Conservation (phyloP, 2,329 filamentous ascomycete species). For the Apiospora arundinis region DNA sequence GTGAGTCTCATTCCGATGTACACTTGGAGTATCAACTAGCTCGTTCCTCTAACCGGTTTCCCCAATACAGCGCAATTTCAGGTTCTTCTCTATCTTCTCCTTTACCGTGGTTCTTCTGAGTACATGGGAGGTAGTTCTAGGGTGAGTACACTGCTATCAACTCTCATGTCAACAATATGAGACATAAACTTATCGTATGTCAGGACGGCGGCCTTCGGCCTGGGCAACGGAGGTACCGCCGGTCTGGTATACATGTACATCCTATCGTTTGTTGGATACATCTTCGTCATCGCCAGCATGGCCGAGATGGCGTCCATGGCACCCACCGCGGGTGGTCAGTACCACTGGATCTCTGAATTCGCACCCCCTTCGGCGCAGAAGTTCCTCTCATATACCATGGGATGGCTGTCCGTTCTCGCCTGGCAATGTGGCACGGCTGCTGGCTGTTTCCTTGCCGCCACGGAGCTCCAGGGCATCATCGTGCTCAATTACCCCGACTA, state of each 20-base stretch:
- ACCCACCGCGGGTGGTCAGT: conserved; percentile 34
- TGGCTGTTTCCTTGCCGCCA: conserved; percentile 42
- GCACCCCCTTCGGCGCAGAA: conserved; percentile 53
- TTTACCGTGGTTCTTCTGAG: conserved; percentile 31
- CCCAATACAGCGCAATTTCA: conserved; percentile 27
- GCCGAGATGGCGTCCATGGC: conserved; percentile 33
- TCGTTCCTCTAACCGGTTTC: conserved; percentile 15
- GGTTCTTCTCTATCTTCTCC: conserved; percentile 34
- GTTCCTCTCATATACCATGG: conserved; percentile 58
- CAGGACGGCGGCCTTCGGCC: conserved; percentile 43
- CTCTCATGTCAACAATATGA: not conserved
- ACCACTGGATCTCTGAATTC: conserved; percentile 63
- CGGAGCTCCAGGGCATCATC: conserved; percentile 17
- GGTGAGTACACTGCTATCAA: conserved; percentile 32
- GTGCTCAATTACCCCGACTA: conserved; percentile 5
- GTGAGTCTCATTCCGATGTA: not conserved
- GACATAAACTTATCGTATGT: conserved; percentile 1
- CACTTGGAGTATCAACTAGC: not conserved
- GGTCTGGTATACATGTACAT: conserved; percentile 60
- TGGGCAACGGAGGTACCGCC: conserved; percentile 58
- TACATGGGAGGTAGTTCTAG: conserved; percentile 57
- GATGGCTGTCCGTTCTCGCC: conserved; percentile 53
- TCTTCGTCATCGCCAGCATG: conserved; percentile 45
- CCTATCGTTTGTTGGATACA: conserved; percentile 52
- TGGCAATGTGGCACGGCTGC: conserved; percentile 44